These are phyloP conservation scores for Penicillium coffeae DNA, from an alignment of 495 filamentous ascomycete genomes.

Conservation along the genomic window DNA sequence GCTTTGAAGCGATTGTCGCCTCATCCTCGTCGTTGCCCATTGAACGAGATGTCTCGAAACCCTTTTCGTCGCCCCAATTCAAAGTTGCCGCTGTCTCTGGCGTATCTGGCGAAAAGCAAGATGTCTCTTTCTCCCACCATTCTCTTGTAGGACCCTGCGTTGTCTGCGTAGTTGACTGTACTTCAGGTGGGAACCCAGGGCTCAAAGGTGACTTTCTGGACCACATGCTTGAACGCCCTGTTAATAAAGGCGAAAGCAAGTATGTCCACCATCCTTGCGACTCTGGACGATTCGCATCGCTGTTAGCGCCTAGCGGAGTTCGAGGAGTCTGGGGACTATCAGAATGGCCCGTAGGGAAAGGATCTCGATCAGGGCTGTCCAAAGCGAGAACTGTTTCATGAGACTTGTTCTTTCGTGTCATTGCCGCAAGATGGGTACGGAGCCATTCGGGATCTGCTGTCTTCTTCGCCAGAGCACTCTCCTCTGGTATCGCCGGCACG, in stretches of 20 bases:
- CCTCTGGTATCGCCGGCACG: conserved; percentile 58
- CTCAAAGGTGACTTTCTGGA: conserved; percentile 29
- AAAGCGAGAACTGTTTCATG: conserved; percentile 56
- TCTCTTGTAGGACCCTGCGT: conserved; percentile 25
- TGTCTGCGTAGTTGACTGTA: conserved; percentile 23
- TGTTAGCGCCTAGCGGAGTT: conserved; percentile 36
- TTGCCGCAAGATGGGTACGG: conserved; percentile 26
- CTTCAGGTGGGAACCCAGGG: conserved; percentile 29
- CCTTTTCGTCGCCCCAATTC: conserved; percentile 19
- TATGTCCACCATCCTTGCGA: conserved; percentile 89
- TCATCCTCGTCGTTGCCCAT: conserved; percentile 1
- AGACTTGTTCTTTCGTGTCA: conserved; percentile 26
- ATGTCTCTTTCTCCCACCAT: conserved; percentile 32
- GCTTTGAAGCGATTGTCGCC: conserved; percentile 1
- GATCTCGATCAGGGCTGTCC: conserved; percentile 31
- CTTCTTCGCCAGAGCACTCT: conserved; percentile 28
- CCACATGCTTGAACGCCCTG: background rate
- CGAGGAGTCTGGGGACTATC: conserved; percentile 17
- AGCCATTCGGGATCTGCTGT: conserved; percentile 29
- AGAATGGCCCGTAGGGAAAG: conserved; percentile 11
- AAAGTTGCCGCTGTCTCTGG: conserved; percentile 21
- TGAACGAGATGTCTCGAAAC: conserved; percentile 16
- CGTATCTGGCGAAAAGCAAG: conserved; percentile 25
- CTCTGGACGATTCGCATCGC: conserved; percentile 49
- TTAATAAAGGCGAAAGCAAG: conserved; percentile 70